A percentile compares a stretch with the other conserved stretches of the same genome.
Conservation (phyloP, 2,329 filamentous ascomycete species). For the Exophiala alcalophila region DNA sequence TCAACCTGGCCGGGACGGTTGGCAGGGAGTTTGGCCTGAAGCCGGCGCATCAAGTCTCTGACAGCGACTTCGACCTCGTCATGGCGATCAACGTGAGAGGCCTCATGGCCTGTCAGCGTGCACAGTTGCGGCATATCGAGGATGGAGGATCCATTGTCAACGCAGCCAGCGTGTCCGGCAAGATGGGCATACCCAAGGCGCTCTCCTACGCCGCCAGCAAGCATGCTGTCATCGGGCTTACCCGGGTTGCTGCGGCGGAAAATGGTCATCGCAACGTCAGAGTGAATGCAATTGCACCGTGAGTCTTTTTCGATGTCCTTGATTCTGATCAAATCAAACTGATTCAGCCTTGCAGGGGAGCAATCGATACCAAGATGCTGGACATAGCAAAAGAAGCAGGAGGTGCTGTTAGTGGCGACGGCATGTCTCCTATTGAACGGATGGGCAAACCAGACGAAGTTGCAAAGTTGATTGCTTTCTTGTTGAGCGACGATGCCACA, state of each 20-base stretch:
- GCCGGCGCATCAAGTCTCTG: slow-evolving; percentile 10
- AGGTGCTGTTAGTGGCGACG: background rate
- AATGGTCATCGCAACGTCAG: slow-evolving; percentile 35
- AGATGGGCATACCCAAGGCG: slow-evolving; percentile 36
- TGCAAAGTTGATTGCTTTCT: slow-evolving; percentile 46
- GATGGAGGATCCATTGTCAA: slow-evolving; percentile 41
- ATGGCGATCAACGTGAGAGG: slow-evolving; percentile 42
- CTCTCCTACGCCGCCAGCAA: slow-evolving; percentile 44
- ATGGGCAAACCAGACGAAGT: slow-evolving; percentile 31
- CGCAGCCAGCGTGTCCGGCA: slow-evolving; percentile 40
- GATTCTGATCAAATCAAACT: background rate
- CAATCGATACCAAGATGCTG: slow-evolving; percentile 20
- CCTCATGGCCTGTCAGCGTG: slow-evolving; percentile 41
- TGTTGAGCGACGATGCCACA: slow-evolving; percentile 46
- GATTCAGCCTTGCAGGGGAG: slow-evolving; percentile 9
- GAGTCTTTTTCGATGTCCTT: slow-evolving; percentile 1
- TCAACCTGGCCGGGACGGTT: slow-evolving; percentile 12
- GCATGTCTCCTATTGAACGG: slow-evolving; percentile 10
- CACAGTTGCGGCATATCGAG: slow-evolving; percentile 43
- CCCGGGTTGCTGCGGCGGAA: slow-evolving; percentile 39
- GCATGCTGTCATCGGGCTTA: slow-evolving; percentile 45
- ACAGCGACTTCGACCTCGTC: slow-evolving; percentile 39
- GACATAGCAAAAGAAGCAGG: slow-evolving; percentile 4
- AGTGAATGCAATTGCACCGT: slow-evolving; percentile 34
- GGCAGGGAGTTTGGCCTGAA: slow-evolving; percentile 12